Percentiles rank a stretch among this genome's conserved stretches.
Conservation (phyloP, 1,284 basidiomycete species). For the Marasmius tenuissimus region DNA sequence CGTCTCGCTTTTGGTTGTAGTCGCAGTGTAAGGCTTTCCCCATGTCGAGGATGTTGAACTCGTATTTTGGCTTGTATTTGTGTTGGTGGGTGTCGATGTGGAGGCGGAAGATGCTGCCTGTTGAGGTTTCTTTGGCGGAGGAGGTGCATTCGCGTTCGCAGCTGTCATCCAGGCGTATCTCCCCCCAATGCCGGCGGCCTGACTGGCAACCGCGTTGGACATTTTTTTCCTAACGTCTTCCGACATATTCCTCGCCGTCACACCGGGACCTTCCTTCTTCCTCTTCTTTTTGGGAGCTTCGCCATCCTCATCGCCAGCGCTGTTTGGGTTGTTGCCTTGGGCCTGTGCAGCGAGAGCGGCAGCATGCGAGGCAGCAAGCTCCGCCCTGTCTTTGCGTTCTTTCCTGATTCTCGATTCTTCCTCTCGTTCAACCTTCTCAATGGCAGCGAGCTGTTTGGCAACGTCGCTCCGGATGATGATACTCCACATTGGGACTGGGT, state of each 20-base stretch:
- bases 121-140: conserved; percentile 42
- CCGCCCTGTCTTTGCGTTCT: conserved; percentile 73
- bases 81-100: conserved; percentile 22
- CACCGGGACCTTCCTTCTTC: conserved; percentile 81
- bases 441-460: conserved; percentile 68
- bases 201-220: conserved; percentile 85
- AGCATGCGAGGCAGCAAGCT: conserved; percentile 65
- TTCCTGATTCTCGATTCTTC: conserved; percentile 74
- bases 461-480: conserved; percentile 72
- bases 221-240: conserved; percentile 88
- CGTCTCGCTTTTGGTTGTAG: conserved; percentile 39
- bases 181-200: conserved; percentile 77
- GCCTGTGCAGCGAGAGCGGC: conserved; percentile 61
- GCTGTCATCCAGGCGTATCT: conserved; percentile 87
- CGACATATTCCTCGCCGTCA: conserved; percentile 83
- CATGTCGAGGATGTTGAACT: conserved; percentile 40
- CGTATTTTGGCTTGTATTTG: conserved; percentile 34
- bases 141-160: conserved; percentile 44
- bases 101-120: conserved; percentile 20
- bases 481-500: conserved; percentile 69
- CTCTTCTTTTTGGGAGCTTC: conserved; percentile 72
- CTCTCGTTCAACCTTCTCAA: conserved; percentile 78
- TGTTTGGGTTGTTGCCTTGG: conserved; percentile 30
- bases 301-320: conserved; percentile 41
- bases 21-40: conserved; percentile 68